Percentiles rank a stretch among this genome's conserved stretches.
Conservation (phyloP, 1,284 basidiomycete genomes). For the Ustilago esculenta region DNA sequence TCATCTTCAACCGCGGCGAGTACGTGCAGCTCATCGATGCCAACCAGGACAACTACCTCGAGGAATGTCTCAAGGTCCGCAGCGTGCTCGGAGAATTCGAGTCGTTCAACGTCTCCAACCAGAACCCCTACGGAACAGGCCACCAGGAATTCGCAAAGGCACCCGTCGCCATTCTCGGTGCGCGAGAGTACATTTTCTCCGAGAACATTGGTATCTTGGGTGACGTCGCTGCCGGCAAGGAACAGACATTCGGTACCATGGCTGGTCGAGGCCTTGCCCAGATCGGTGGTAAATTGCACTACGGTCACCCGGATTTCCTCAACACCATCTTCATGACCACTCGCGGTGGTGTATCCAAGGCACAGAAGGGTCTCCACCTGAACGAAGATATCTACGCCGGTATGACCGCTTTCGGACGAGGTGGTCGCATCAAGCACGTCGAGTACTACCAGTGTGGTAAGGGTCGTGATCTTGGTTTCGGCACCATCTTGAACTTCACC, state of each 20-base stretch:
- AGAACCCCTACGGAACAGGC: slow-evolving; percentile 88
- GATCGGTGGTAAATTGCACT: slow-evolving; percentile 98
- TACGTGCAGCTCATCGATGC: slow-evolving; percentile 99
- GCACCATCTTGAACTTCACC: slow-evolving; percentile 98
- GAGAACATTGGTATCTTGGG: slow-evolving; percentile 99
- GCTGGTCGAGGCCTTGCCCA: slow-evolving; percentile 92
- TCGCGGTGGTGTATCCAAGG: slow-evolving; percentile 97
- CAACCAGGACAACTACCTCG: slow-evolving; percentile 99
- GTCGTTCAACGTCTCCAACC: slow-evolving; percentile 83
- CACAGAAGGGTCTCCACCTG: slow-evolving; percentile 95
- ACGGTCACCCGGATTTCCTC: slow-evolving; percentile 98
- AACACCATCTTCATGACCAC: slow-evolving; percentile 98
- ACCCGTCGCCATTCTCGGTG: slow-evolving; percentile 96
- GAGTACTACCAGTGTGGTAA: slow-evolving; percentile 98
- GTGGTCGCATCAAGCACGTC: slow-evolving; percentile 97
- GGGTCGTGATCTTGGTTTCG: slow-evolving; percentile 97
- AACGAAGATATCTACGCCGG: slow-evolving; percentile 99
- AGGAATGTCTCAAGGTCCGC: slow-evolving; percentile 98
- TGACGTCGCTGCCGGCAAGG: slow-evolving; percentile 97
- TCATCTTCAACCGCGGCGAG: slow-evolving; percentile 98
- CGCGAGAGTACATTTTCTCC: slow-evolving; percentile 99
- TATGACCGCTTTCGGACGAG: slow-evolving; percentile 97
- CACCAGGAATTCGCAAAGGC: slow-evolving; percentile 75
- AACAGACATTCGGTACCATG: slow-evolving; percentile 98
- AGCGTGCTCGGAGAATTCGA: slow-evolving; percentile 99